These are phyloP conservation scores for Boletus reticulatus DNA, from an alignment of 768 basidiomycete species.

Conservation along the genomic window DNA sequence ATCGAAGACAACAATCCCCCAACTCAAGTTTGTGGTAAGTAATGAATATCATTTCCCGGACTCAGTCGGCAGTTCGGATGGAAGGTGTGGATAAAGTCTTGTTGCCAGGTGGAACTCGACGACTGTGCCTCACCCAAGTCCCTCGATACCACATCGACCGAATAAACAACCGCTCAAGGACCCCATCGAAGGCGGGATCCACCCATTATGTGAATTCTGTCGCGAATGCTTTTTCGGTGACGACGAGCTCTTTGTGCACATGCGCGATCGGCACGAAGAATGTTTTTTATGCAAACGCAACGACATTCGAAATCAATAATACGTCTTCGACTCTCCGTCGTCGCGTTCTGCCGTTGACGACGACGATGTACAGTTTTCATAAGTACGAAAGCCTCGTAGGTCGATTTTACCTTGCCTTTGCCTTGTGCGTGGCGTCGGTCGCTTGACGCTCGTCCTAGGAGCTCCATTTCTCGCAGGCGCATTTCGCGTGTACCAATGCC, in stretches of 20 bases:
- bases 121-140: too few relatives aligned
- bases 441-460: slow-evolving; percentile 44
- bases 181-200: slow-evolving; percentile 65
- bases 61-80: too few relatives aligned
- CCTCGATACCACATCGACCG: slow-evolving; percentile 53
- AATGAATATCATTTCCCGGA: too few relatives aligned
- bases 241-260: slow-evolving; percentile 91
- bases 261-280: slow-evolving; percentile 93
- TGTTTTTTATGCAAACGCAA: slow-evolving; percentile 92
- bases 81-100: too few relatives aligned
- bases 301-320: slow-evolving; percentile 84
- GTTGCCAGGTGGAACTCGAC: too few relatives aligned
- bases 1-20: too few relatives aligned
- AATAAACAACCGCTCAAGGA: slow-evolving; percentile 47
- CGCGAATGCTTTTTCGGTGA: slow-evolving; percentile 91
- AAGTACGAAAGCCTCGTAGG: slow-evolving; percentile 75
- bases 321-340: slow-evolving; percentile 34
- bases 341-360: background rate
- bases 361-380: slow-evolving; percentile 52
- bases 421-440: background rate
- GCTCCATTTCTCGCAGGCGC: slow-evolving; percentile 69
- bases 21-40: too few relatives aligned
- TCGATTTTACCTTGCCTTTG: slow-evolving; percentile 3
- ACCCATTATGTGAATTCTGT: slow-evolving; percentile 86
- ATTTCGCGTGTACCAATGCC: slow-evolving; percentile 74